Evolutionary conservation across 331 rosid genomes (phyloP), one percentile per base, ranked within the genome.

Genomic region (Arachis monticola): DNA sequence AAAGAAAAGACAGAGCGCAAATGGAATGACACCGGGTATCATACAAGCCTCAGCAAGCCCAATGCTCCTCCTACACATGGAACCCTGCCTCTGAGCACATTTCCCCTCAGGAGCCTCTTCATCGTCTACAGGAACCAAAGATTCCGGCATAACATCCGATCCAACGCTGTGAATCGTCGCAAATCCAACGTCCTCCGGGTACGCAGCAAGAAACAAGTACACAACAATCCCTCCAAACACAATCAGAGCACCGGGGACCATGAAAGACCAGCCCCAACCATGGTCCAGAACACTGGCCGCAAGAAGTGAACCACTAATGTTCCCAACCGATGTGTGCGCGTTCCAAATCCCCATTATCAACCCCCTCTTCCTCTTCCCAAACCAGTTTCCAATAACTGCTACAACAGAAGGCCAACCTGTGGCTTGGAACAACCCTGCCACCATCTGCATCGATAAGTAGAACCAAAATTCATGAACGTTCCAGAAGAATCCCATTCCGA

Each of bases 341-440:
- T 92, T 92, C 96, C 96, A 92, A 8, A 92, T 45, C 9, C 98
- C 98, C 96, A 90, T 92, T 27, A 92, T 92, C 57, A 90, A 76
- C 0, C 96, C 94, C 31, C 95, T 83, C 81, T 87, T 92, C 47
- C 92, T 69, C 53, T 88, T 92, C 41, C 95, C 98, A 71, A 92
- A 92, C 98, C 98, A 92, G 62, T 88, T 88, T 0, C 98, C 96
- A 31, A 92, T 79, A 30, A 92, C 98, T 6, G 96, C 98, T 7
- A 92, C 96, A 42, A 92, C 98, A 2, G 87, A 88, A 67, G 96
- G 98, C 96, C 98, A 92, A 2, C 98, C 95, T 0, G 98, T 92
- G 0, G 98, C 94, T 45, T 92, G 95, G 65, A 92, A 90, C 80
- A 92, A 60, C 7, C 96, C 95, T 0, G 96, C 96, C 8, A 83